Base-by-base conservation (phyloP, 208 protist genomes). In the Leishmania gerbilli region DNA sequence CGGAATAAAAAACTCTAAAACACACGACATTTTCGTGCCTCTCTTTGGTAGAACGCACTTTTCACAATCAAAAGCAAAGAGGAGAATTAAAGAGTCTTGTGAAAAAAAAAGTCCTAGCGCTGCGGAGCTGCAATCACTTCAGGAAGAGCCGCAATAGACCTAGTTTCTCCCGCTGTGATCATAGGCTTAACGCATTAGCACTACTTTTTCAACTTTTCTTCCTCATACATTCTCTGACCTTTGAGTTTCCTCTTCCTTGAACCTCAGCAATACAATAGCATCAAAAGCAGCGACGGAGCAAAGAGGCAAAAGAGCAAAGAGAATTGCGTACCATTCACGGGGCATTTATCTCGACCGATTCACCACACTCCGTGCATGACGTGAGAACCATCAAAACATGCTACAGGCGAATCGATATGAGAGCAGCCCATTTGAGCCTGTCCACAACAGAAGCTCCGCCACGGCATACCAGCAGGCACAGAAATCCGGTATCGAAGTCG, bases 1-100 rank as follows among this genome's bases (percentile, higher is more conserved):
- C n/a, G 93, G 93, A 65, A 96, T 79, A 74, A 95, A 96, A 87
- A 95, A 96, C 80, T 96, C 93, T 60, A 85, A 60, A 17, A 94
- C 45, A 17, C 90, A 84, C 0, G 83, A 64, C 89, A 95, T 92
- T n/a, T 1, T 68, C 0, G 56, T 76, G 0, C 27, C 37, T 53
- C 9, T 9, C 40, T 21, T 53, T 51, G 3, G 3, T 27, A 74
- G 42, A n/a, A 53, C 51, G 27, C 2, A 21, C 24, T 13, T 49
- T 53, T 74, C 24, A 45, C 11, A 74, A 34, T 17, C 4, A 0
- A n/a, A 53, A 8, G 31, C 13, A 53, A 53, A 49, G 31, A 19
- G 37, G 27, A n/a, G 24, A 62, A 62, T 5, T 9, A 17, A 7
- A 62, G 17, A 1, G 56, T 11, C 24, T 62, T 62, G 19, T 11